phyloP scores from a whole-genome alignment of 257 asterid genomes.

The Paulownia fortunei region DNA sequence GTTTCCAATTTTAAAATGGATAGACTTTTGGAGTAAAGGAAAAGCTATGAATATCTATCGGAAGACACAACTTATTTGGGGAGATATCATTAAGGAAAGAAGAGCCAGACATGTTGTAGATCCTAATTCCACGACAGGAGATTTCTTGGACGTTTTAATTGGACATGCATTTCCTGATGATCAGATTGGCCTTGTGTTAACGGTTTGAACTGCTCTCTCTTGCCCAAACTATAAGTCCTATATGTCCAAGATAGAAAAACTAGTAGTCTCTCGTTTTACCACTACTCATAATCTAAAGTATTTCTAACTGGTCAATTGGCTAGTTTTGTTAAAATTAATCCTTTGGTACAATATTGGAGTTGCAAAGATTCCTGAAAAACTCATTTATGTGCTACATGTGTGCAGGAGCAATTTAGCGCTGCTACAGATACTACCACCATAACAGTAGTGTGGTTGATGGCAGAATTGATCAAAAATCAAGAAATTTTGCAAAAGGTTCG shows the following conservation, averaged over 20 bases:
- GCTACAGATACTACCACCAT: not conserved
- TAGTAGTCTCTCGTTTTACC: no score
- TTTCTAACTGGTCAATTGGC: no score
- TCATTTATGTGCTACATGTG: not conserved
- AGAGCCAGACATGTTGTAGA: not conserved
- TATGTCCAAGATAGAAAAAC: not conserved
- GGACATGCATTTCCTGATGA: not conserved
- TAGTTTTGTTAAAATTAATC: no score
- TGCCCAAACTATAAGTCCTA: not conserved
- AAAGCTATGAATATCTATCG: not conserved
- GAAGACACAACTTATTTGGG: slow-evolving; percentile 9
- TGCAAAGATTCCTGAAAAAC: not conserved
- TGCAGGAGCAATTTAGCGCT: not conserved
- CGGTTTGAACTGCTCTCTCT: not conserved
- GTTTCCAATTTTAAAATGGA: not conserved
- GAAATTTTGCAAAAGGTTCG: slow-evolving; percentile 21
- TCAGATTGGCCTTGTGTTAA: not conserved
- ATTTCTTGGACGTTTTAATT: slow-evolving; percentile 6
- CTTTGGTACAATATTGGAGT: no score
- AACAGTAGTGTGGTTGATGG: slow-evolving; percentile 22
- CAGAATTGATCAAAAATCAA: slow-evolving; percentile 10
- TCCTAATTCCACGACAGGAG: not conserved
- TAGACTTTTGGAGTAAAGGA: slow-evolving; percentile 25
- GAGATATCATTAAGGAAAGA: slow-evolving; percentile 20
- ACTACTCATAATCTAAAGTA: no score